Percentiles rank a stretch among this genome's conserved stretches.
phyloP scores from a whole-genome alignment of 2,329 filamentous ascomycete genomes.

The Scortechinia acanthostroma region DNA sequence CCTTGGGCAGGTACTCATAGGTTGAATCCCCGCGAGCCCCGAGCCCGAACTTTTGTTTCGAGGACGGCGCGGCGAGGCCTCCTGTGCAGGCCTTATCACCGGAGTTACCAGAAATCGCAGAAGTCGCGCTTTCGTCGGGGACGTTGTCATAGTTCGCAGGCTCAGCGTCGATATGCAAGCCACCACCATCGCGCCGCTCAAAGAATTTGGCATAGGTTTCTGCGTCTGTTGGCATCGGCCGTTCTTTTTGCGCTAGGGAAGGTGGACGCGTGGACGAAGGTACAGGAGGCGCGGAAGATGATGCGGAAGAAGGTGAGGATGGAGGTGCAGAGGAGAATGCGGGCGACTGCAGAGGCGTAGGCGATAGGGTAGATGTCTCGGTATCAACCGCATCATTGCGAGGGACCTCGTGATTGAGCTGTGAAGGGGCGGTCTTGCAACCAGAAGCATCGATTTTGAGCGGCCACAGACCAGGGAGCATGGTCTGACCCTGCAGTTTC shows the following conservation, averaged over 20 bases:
- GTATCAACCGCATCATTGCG: constrained; percentile 6
- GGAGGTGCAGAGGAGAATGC: not conserved
- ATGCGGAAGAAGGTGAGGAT: not conserved
- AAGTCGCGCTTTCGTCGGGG: not conserved
- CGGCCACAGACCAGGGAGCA: constrained; percentile 74
- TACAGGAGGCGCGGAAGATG: not conserved
- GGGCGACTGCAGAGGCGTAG: not conserved
- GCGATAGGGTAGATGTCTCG: not conserved
- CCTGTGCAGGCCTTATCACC: not conserved
- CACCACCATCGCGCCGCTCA: not conserved
- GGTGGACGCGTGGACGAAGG: not conserved
- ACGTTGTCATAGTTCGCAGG: not conserved
- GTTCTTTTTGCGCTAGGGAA: too few relatives aligned
- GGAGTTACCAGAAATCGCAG: not conserved
- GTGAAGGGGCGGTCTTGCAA: constrained; percentile 20
- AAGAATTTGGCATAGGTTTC: not conserved
- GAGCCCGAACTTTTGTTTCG: constrained; percentile 33
- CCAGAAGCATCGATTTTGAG: constrained; percentile 49
- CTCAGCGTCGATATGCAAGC: not conserved
- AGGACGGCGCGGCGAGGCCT: not conserved
- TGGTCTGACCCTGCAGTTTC: constrained; percentile 58
- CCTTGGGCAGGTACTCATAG: constrained; percentile 55
- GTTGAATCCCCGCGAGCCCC: constrained; percentile 45
- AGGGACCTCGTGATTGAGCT: not conserved
- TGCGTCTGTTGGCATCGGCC: not conserved